These are phyloP conservation scores for Cladophialophora chaetospira DNA, from an alignment of 2,329 filamentous ascomycete species.

Conservation along the genomic window DNA sequence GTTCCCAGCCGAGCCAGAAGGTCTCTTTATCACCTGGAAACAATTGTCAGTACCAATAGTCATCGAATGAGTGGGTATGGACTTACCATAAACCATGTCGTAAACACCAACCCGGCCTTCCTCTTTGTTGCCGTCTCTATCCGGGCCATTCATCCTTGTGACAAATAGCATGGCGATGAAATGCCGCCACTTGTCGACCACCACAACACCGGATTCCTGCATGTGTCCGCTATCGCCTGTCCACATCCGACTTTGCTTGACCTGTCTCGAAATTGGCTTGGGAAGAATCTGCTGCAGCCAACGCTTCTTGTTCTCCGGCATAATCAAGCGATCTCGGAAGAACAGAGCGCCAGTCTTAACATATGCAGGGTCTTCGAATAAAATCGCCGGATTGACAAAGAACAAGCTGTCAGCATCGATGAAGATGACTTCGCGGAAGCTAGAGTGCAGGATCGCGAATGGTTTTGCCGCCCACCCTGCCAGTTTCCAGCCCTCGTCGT, in stretches of 20 bases:
- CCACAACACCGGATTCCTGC: conserved; percentile 52
- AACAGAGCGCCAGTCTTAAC: conserved; percentile 48
- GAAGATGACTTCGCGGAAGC: conserved; percentile 52
- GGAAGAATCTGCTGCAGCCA: conserved; percentile 50
- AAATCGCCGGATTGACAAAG: conserved; percentile 44
- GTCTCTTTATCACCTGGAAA: conserved; percentile 51
- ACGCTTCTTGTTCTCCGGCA: conserved; percentile 40
- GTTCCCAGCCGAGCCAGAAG: conserved; percentile 54
- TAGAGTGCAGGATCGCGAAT: conserved; percentile 50
- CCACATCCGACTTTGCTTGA: conserved; percentile 38
- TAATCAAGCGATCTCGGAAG: conserved; percentile 50
- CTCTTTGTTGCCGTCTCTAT: conserved; percentile 45
- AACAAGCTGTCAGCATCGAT: conserved; percentile 52
- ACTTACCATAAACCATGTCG: conserved; percentile 50
- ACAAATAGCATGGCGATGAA: conserved; percentile 48
- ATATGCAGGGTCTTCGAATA: conserved; percentile 50
- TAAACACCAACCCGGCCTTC: conserved; percentile 47
- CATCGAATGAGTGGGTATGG: too few relatives aligned
- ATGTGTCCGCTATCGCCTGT: conserved; percentile 32
- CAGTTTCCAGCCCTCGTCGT: conserved; percentile 48
- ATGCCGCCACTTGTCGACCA: conserved; percentile 51
- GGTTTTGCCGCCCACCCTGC: conserved; percentile 52
- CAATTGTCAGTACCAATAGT: conserved; percentile 1
- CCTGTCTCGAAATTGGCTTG: conserved; percentile 46
- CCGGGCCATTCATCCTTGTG: conserved; percentile 42